Evolutionary conservation across 2,329 filamentous ascomycete genomes (phyloP).

Genomic region (Hymenoscyphus fructigenus): DNA sequence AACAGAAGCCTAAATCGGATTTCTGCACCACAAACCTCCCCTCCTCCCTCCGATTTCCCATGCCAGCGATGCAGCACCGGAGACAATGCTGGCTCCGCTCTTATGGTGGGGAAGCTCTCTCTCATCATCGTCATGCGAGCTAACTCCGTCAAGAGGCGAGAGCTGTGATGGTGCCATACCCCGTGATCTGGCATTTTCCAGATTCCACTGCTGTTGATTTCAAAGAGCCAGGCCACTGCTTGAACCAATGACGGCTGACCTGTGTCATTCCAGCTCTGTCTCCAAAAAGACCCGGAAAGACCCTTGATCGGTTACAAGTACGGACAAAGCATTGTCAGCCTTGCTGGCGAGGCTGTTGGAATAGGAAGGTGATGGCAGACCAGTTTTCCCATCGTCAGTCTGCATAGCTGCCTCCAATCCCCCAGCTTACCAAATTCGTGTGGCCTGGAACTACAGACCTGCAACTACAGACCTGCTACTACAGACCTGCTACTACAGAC

Average conservation of each 20-base stretch:
- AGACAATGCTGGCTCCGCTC: background rate
- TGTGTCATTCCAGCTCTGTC: background rate
- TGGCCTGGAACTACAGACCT: background rate
- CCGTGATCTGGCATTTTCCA: slow-evolving; percentile 6
- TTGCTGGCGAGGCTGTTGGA: slow-evolving; percentile 8
- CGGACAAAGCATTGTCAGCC: slow-evolving; percentile 1
- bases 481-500: background rate
- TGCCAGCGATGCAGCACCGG: background rate
- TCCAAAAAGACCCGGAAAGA: background rate
- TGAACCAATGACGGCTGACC: background rate
- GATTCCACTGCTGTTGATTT: background rate
- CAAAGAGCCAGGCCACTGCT: background rate
- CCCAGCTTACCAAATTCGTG: background rate
- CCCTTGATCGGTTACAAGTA: background rate
- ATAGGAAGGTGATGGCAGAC: slow-evolving; percentile 2
- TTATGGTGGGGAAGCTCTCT: background rate
- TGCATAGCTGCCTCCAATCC: background rate
- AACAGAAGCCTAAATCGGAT: background rate
- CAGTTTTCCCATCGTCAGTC: background rate
- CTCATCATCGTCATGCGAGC: background rate
- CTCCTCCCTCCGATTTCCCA: background rate
- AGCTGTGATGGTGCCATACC: slow-evolving; percentile 14
- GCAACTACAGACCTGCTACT: too few relatives aligned
- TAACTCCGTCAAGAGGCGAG: background rate
- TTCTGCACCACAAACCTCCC: too few relatives aligned